Base-by-base conservation (phyloP, 768 basidiomycete species). In the Infundibulicybe gibba region DNA sequence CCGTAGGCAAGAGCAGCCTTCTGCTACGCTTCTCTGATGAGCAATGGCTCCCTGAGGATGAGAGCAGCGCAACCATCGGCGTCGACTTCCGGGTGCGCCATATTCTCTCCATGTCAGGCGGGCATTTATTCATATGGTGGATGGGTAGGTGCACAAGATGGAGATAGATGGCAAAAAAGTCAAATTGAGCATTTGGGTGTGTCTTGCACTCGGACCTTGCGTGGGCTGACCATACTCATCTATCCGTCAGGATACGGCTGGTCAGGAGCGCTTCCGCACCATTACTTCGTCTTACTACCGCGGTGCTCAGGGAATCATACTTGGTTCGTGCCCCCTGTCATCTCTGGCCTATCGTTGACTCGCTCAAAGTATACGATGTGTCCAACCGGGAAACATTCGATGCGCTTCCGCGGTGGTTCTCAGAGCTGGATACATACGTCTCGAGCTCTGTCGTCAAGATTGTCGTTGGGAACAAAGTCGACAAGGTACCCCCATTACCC, bases 231-330 rank as follows among this genome's bases (percentile, higher is more conserved):
- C 39, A n/a, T 21, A 15, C 25, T 39, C 33, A 14, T 12, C 20
- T 32, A 15, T 31, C 34, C 19, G 12, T n/a, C 55, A 94, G 92
- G 92, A 97, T 57, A 95, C 93, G 0, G 92, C 94, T 42, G 95
- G 97, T 0, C 95, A 98, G 64, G 97, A 99, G 66, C 83, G 95
- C 5, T 99, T 97, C 61, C 77, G 93, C 40, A 97, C 94, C 3
- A 87, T 99, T 55, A 98, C 97, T 4, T 87, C 87, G 2, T 91
- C 89, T 8, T 99, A 98, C 58, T 99, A 98, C 60, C 80, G 97
- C 21, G 89, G 88, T 2, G 88, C 88, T 38, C 87, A 91, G 54
- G 88, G 89, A 6, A 78, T 90, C 43, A 87, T 91, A 56, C 75
- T 91, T 40, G 85, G 86, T 83, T 45, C 3, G 68, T 54, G 17